Evolutionary conservation across 805 yeast genomes (phyloP).

Genomic region (Hagleromyces aurorensis): DNA sequence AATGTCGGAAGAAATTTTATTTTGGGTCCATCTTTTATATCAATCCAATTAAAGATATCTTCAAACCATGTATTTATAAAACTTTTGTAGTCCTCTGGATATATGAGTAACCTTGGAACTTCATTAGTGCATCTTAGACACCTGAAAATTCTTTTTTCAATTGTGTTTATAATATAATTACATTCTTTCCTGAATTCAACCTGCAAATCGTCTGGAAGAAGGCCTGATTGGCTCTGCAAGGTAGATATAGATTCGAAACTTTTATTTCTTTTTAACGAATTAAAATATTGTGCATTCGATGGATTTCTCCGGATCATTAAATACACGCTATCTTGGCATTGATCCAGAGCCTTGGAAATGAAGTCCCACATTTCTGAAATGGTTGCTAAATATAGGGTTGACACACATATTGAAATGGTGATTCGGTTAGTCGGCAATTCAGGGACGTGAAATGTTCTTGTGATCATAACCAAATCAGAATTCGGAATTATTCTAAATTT

Average conservation of each 20-base stretch:
- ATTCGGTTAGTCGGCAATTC: constrained; percentile 18
- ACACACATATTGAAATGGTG: constrained; percentile 31
- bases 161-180: constrained; percentile 18
- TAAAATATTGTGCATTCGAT: too few species aligned
- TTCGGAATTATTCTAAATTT: constrained; percentile 25
- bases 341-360: constrained; percentile 25
- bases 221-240: constrained; percentile 2
- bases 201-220: constrained; percentile 13
- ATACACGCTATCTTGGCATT: constrained; percentile 22
- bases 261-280: too few species aligned
- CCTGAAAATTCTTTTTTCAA: constrained; percentile 28
- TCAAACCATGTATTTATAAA: constrained; percentile 34
- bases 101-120: constrained; percentile 33
- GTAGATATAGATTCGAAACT: too few species aligned
- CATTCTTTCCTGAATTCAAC: constrained; percentile 15
- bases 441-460: constrained; percentile 28
- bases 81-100: constrained; percentile 23
- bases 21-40: constrained; percentile 36
- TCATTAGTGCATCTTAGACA: constrained; percentile 26
- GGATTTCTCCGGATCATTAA: constrained; percentile 2
- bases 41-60: constrained; percentile 36
- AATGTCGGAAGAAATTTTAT: constrained; percentile 23
- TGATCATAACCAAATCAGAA: constrained; percentile 28
- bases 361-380: constrained; percentile 31
- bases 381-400: constrained; percentile 20